These are phyloP conservation scores for Candida bentonensis DNA, from an alignment of 805 yeast genomes.

Conservation along the genomic window DNA sequence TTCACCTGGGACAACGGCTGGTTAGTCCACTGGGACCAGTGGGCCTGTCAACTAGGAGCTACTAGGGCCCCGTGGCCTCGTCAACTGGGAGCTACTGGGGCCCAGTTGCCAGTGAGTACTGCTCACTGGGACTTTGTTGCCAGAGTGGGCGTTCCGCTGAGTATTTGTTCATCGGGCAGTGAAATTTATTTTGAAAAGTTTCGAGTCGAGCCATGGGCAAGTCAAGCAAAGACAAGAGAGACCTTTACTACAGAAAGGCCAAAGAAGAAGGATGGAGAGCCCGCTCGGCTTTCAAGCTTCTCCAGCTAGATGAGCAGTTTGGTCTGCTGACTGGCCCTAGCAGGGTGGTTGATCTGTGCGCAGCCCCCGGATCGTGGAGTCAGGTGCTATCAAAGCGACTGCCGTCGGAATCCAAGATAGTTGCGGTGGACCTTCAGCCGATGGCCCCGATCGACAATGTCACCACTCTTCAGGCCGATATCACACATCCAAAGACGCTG, in stretches of 20 bases:
- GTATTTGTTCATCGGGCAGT: too few species aligned
- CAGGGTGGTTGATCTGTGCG: conserved; percentile 92
- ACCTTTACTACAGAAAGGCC: conserved; percentile 72
- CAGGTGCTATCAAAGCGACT: conserved; percentile 70
- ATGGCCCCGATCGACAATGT: conserved; percentile 95
- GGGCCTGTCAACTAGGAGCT: too few species aligned
- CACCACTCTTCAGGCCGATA: conserved; percentile 85
- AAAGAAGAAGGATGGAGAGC: conserved; percentile 98
- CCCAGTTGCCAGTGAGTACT: too few species aligned
- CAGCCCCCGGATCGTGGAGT: conserved; percentile 98
- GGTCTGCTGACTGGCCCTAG: conserved; percentile 56
- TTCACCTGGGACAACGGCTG: too few species aligned
- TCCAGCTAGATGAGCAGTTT: conserved; percentile 85
- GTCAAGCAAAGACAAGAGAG: conserved; percentile 88
- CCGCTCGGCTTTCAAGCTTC: conserved; percentile 83
- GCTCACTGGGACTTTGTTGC: too few species aligned
- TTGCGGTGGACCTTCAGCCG: conserved; percentile 93
- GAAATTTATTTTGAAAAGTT: too few species aligned
- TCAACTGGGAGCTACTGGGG: too few species aligned
- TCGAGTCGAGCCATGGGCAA: conserved; percentile 54
- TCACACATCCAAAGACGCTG: conserved; percentile 88
- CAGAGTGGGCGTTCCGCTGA: too few species aligned
- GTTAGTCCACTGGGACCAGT: too few species aligned
- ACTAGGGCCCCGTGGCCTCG: too few species aligned
- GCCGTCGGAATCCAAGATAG: conserved; percentile 47